Conservation (phyloP, 768 basidiomycete species). For the Udeniomyces megalosporus region DNA sequence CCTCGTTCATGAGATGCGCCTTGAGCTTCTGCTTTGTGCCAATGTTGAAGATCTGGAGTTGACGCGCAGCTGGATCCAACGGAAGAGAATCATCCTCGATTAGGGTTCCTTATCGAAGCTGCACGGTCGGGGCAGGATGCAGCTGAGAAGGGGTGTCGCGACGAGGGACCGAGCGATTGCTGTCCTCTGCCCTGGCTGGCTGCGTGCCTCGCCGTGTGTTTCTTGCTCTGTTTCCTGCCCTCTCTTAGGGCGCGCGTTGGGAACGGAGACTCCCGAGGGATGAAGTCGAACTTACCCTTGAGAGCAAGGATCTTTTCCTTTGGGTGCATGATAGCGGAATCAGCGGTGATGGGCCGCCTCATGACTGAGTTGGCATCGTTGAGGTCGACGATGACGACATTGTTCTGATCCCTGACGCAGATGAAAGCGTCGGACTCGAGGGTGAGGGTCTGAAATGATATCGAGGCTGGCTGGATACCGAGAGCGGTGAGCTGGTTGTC, state of each 20-base stretch:
- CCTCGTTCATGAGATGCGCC: slow-evolving; percentile 81
- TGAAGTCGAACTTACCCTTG: slow-evolving; percentile 68
- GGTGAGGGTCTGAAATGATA: slow-evolving; percentile 92
- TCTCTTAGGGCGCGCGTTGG: too few relatives aligned
- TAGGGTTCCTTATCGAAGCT: neutral
- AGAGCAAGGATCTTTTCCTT: slow-evolving; percentile 90
- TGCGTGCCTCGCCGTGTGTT: too few relatives aligned
- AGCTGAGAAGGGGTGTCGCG: neutral
- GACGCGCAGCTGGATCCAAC: slow-evolving; percentile 55
- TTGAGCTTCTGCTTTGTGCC: slow-evolving; percentile 96
- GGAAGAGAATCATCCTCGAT: neutral
- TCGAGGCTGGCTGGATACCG: slow-evolving; percentile 88
- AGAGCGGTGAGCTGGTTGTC: slow-evolving; percentile 75
- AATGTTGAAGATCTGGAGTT: slow-evolving; percentile 94
- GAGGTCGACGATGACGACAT: slow-evolving; percentile 98
- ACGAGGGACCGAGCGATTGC: neutral
- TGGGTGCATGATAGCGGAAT: slow-evolving; percentile 97
- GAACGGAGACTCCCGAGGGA: too few relatives aligned
- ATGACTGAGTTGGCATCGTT: slow-evolving; percentile 87
- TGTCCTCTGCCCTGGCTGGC: too few relatives aligned
- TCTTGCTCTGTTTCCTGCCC: too few relatives aligned
- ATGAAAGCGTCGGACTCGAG: slow-evolving; percentile 97
- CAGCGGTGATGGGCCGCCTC: slow-evolving; percentile 85
- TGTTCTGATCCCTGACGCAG: slow-evolving; percentile 78
- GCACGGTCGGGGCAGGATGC: neutral